Evolutionary conservation across 495 filamentous ascomycete species (phyloP), one percentile per base, ranked within the genome.

Genomic region (Penicillium silybi): DNA sequence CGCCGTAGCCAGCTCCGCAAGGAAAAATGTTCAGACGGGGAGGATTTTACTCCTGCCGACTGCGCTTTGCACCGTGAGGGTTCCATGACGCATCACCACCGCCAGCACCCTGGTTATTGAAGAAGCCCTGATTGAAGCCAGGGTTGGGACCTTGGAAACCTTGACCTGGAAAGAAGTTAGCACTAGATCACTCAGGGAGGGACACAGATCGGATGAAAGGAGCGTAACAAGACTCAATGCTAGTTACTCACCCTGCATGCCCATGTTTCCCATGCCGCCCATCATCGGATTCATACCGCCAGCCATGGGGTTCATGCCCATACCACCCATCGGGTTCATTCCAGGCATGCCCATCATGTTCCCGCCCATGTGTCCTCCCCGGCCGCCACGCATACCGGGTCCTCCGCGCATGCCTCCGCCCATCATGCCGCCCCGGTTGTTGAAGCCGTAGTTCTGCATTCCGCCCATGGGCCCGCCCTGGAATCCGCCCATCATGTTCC

Each of bases 41-140:
- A 39, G n/a, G 37, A 19, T 13, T 51, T 65, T 76, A 86, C 61
- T 86, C 84, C 54, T 83, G 82, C 48, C 88, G 80, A 52, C 85
- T 85, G 49, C 88, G 80, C 67, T 95, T 95, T 8, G 87, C 82
- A 23, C 87, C 87, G 56, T 95, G 90, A 0, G 90, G 89, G 59
- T 95, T 93, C 82, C 88, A 88, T 56, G 78, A 80, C 25, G 81
- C 85, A 53, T 80, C 81, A 29, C 72, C 76, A 6, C 62, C 68
- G n/a, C 51, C 42, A 10, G 67, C 76, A 52, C 84, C 81, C 58
- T 85, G 81, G 49, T 77, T 75, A 48, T 73, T 72, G 67, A 92
- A 95, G 80, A 56, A 58, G 11, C 79, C 83, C 44, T 87, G 86
- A 64, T 91, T 92, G 71, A 93, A 96, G 50, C 81, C 82, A 10